Conservation (phyloP, 2,329 filamentous ascomycete species). For the Aspergillus sergii region DNA sequence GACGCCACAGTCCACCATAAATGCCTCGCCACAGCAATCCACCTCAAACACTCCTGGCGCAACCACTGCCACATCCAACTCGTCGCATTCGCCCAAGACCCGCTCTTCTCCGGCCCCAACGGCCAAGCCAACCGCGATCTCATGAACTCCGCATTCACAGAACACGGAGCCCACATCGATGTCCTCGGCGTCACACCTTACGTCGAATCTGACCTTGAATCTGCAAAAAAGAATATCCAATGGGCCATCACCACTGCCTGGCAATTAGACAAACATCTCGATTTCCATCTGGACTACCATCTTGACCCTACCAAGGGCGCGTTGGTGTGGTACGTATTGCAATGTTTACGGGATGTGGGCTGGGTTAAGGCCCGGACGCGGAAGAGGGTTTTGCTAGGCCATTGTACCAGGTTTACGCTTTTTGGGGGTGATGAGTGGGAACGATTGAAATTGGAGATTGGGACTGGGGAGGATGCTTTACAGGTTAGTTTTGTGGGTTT, state of each 20-base stretch:
- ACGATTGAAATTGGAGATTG: slow-evolving; percentile 52
- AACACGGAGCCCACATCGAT: slow-evolving; percentile 47
- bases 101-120: slow-evolving; percentile 61
- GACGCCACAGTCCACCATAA: slow-evolving; percentile 62
- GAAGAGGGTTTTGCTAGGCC: slow-evolving; percentile 63
- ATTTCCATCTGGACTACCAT: slow-evolving; percentile 74
- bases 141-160: slow-evolving; percentile 49
- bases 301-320: slow-evolving; percentile 55
- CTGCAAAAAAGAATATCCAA: slow-evolving; percentile 59
- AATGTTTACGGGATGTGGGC: slow-evolving; percentile 49
- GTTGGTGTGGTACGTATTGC: slow-evolving; percentile 58
- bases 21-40: slow-evolving; percentile 60
- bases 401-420: slow-evolving; percentile 68
- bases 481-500: slow-evolving; percentile 69
- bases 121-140: slow-evolving; percentile 56
- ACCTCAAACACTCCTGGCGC: slow-evolving; percentile 58
- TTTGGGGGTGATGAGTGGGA: slow-evolving; percentile 55
- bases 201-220: slow-evolving; percentile 58
- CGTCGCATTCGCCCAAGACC: slow-evolving; percentile 71
- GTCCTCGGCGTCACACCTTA: slow-evolving; percentile 71
- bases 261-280: slow-evolving; percentile 58
- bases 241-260: slow-evolving; percentile 64
- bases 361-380: slow-evolving; percentile 50
- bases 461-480: slow-evolving; percentile 42
- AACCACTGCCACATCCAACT: slow-evolving; percentile 64